Evolutionary conservation across 352 stramenopile species (phyloP), one percentile per base, ranked within the genome.

Genomic region (Elongisporangium undulatum): DNA sequence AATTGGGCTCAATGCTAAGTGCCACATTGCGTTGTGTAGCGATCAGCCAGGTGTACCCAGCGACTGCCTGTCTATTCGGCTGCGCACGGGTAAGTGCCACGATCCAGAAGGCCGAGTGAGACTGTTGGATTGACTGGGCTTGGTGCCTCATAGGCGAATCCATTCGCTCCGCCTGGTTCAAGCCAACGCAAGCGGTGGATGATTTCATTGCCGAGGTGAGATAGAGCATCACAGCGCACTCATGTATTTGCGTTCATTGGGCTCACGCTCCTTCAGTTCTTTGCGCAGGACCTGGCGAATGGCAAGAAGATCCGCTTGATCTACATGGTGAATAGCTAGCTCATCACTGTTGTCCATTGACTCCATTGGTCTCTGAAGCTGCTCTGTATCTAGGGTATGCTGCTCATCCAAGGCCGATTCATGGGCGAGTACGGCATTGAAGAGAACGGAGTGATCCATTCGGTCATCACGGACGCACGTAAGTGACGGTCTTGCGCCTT

Each of bases 401-500:
- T 93, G 53, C 66, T 93, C 17, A 66, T 86, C 29, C 67, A 65
- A 21, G 77, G 72, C 55, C 77, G 77, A 13, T 75, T 69, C 0
- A 88, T 93, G 77, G 79, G 81, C n/a, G 79, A 89, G 56, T 93
- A 89, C 53, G 75, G 81, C 49, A 89, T 91, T 51, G 81, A 89
- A 62, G 76, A 90, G 49, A 72, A 84, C 53, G 77, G 81, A 6
- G 81, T 93, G 17, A 87, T 93, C 56, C 79, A 93, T 62, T 77
- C 72, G 59, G 79, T 93, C 23, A 74, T 93, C 67, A 90, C 79
- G 0, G 74, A 89, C 56, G 73, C 75, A 22, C 72, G 80, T 90
- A 77, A 60, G 80, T 87, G 12, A 6, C 23, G 45, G 8, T 7
- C 51, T 19, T 8, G 1, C 16, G 19, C 38, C 4, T 26, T 2